Evolutionary conservation across 805 yeast species (phyloP), one percentile per base, ranked within the genome.

Genomic region (Ogataea chonburiensis): DNA sequence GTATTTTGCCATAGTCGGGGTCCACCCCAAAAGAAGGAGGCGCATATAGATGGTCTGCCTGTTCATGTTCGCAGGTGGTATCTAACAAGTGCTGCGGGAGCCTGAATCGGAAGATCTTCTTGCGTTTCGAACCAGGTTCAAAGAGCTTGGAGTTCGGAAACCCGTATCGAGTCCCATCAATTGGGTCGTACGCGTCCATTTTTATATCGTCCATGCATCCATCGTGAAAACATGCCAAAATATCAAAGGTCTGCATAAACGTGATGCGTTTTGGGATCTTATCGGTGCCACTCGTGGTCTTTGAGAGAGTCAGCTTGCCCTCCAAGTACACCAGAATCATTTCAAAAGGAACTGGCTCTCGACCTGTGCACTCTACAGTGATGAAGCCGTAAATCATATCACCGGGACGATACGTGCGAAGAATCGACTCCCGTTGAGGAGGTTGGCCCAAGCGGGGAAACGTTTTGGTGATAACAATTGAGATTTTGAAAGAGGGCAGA

Each of bases 341-440:
- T 46, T 80, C 82, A 50, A 80, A 82, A 2, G 73, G 71, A 14
- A 81, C 63, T 0, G 67, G 60, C 12, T 57, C 45, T 1, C 52
- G 34, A 2, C 73, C 56, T 5, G 47, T 59, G 47, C 77, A 77
- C 34, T 63, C 59, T 14, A 76, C 61, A 0, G 55, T 45, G 6
- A 72, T 59, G 47, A 70, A 75, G 0, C 91, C 91, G 49, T 75
- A 70, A 10, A 82, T 64, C 14, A 67, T 66, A 51, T 81, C 88
- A n/a, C 86, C 86, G 9, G 81, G 79, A 13, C 74, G 74, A 51
- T 73, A 82, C 53, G 79, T 85, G 39, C 67, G 66, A 17, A 73
- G 50, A 24, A 62, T 53, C 11, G 55, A 49, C 33, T 64, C 69
- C n/a, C 50, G 42, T 21, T 56, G 55, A 5, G 40, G 20, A 9